Evolutionary conservation across 1,139 yeast genomes (phyloP), one percentile per base, ranked within the genome.

Genomic region (Candida albicans): DNA sequence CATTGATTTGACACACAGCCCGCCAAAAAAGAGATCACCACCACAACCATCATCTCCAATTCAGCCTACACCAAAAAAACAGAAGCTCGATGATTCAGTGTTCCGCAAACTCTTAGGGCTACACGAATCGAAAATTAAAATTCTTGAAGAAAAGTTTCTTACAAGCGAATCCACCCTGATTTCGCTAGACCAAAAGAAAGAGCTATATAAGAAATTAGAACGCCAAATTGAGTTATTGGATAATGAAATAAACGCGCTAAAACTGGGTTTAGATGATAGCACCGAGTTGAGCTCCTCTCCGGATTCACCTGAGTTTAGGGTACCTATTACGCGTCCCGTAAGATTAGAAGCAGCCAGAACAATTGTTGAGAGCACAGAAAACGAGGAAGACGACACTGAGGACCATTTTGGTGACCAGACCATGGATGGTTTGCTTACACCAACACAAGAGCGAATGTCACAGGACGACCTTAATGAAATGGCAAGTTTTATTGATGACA

Each of bases 371-470:
- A 57, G 52, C 22, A 44, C 41, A 15, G 29, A 27, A 9, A 33
- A 33, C 24, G 35, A 38, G 11, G 34, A 26, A 36, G 26, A 37
- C 13, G 71, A 67, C 8, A 55, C 51, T 5, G 77, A 72, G 45
- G 77, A 73, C 46, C 62, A 71, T 35, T 71, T 73, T 49, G 78
- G 77, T 2, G 68, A 63, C 15, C 58, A 58, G 9, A 58, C 65
- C 41, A 61, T 70, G 73, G 73, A 64, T 37, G 77, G 78, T 0
- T 56, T 63, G 32, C 53, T 50, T 47, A 70, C 74, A 1, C 74
- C 71, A 2, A 59, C 70, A 2, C 72, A 68, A 44, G 73, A 69
- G 29, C 52, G 67, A 32, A 67, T 26, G 7, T 33, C 28, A 35
- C 22, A 18, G 30, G 64, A 62, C 24, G 61, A 61, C 24, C 54